Conservation (phyloP, 495 filamentous ascomycete species). For the Rostrohypoxylon terebratum region DNA sequence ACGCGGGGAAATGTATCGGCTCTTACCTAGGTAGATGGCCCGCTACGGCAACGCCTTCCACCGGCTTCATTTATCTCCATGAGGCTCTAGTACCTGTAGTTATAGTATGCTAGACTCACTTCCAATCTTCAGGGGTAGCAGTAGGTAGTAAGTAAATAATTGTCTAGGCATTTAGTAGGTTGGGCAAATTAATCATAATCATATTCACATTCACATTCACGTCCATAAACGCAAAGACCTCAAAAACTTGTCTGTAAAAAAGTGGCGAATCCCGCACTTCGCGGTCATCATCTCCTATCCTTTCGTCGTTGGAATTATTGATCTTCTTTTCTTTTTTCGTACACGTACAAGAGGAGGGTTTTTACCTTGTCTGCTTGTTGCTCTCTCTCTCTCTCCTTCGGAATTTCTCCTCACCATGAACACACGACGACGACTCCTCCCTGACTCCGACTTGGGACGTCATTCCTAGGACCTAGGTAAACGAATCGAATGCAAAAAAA, state of each 20-base stretch:
- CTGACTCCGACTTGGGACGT: constrained; percentile 26
- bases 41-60: not conserved
- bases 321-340: constrained; percentile 11
- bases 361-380: constrained; percentile 4
- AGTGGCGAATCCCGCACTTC: constrained; percentile 39
- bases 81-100: not conserved
- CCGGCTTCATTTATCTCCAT: constrained; percentile 32
- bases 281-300: constrained; percentile 37
- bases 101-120: not conserved
- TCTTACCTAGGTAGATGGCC: constrained; percentile 31
- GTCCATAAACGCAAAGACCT: not conserved
- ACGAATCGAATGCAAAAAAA: constrained; percentile 31
- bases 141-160: too few relatives aligned
- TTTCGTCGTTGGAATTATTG: constrained; percentile 35
- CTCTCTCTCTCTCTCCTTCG: not conserved
- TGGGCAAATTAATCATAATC: not conserved
- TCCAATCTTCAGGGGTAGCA: not conserved
- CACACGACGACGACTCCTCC: not conserved
- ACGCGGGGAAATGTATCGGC: constrained; percentile 47
- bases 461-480: constrained; percentile 1
- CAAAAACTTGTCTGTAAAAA: constrained; percentile 6
- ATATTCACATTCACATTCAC: not conserved
- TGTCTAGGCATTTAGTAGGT: not conserved
- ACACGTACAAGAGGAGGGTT: constrained; percentile 20
- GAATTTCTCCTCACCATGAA: constrained; percentile 15